A percentile compares a stretch with the other conserved stretches of the same genome.
Evolutionary conservation across 2,329 filamentous ascomycete species (phyloP).

Genomic region (Apiospora pterosperma): DNA sequence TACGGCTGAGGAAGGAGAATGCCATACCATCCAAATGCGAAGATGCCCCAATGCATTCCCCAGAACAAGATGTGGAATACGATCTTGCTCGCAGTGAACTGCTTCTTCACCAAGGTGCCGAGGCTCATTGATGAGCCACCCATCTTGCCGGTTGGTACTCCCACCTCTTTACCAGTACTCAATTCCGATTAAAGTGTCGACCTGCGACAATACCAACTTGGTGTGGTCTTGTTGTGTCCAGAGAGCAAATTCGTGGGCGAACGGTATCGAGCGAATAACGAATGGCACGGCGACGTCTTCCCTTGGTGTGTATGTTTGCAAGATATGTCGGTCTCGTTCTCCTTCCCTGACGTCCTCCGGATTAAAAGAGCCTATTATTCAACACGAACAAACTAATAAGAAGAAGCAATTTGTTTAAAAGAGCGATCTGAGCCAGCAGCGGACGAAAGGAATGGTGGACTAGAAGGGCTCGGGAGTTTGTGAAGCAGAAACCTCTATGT

Average conservation of each 20-base stretch:
- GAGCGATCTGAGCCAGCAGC: constrained; percentile 61
- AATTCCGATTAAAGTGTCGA: constrained; percentile 40
- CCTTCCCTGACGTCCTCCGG: constrained; percentile 18
- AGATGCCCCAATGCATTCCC: constrained; percentile 73
- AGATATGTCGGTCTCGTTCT: constrained; percentile 11
- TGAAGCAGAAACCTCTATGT: constrained; percentile 34
- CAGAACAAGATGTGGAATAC: constrained; percentile 81
- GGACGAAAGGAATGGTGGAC: constrained; percentile 36
- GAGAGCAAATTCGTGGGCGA: neutral
- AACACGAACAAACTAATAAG: constrained; percentile 21
- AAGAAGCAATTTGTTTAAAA: constrained; percentile 28
- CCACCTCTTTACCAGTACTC: constrained; percentile 25
- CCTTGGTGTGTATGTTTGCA: neutral
- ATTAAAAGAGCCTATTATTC: constrained; percentile 25
- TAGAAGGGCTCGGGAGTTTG: constrained; percentile 32
- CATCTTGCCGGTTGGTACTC: constrained; percentile 39
- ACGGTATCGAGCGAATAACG: neutral
- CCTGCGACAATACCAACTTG: constrained; percentile 46
- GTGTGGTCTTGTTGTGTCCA: constrained; percentile 7
- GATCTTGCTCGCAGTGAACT: constrained; percentile 69
- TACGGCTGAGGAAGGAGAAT: neutral
- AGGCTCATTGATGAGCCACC: constrained; percentile 15
- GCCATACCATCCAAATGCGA: constrained; percentile 78
- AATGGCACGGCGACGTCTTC: constrained; percentile 2
- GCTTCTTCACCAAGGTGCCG: constrained; percentile 49